phyloP scores from a whole-genome alignment of 164 flowering plant species.

The Piper longum region DNA sequence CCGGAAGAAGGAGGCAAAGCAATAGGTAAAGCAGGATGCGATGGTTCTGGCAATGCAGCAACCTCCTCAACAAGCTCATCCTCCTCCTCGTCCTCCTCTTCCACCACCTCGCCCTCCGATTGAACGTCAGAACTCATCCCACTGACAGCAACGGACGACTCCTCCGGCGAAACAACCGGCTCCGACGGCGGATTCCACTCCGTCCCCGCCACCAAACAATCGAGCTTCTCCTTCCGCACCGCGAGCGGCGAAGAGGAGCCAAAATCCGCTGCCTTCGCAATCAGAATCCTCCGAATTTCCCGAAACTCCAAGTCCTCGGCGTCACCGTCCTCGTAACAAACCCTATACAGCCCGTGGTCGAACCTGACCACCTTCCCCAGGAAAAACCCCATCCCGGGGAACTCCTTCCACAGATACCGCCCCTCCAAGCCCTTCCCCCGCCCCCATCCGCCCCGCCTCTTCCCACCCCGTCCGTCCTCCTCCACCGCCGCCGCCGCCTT shows the following conservation, averaged over 20 bases:
- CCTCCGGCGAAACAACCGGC: conserved; percentile 2
- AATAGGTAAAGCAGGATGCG: conserved; percentile 30
- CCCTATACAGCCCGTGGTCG: conserved; percentile 58
- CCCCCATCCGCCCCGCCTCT: conserved; percentile 25
- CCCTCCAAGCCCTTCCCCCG: conserved; percentile 40
- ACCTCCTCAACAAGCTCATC: conserved; percentile 17
- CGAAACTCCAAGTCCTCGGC: conserved; percentile 66
- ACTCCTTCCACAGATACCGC: conserved; percentile 62
- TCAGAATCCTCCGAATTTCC: conserved; percentile 33
- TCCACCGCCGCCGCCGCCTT: conserved; percentile 5
- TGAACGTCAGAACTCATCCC: conserved; percentile 18
- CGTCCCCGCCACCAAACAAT: conserved; percentile 14
- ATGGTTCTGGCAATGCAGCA: conserved; percentile 31
- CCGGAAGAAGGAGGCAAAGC: conserved; percentile 74
- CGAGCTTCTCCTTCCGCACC: conserved; percentile 34
- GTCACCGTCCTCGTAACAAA: conserved; percentile 89
- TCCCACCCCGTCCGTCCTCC: conserved; percentile 32
- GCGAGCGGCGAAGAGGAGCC: conserved; percentile 22
- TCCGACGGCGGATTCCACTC: conserved; percentile 1
- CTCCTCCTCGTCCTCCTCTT: neutral
- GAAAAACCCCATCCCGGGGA: conserved; percentile 40
- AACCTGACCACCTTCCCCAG: conserved; percentile 62
- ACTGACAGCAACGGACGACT: conserved; percentile 9
- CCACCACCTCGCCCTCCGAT: conserved; percentile 2
- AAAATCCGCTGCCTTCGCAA: conserved; percentile 20